Base-by-base conservation (phyloP, 176 grass and related monocot genomes). In the Lolium rigidum region DNA sequence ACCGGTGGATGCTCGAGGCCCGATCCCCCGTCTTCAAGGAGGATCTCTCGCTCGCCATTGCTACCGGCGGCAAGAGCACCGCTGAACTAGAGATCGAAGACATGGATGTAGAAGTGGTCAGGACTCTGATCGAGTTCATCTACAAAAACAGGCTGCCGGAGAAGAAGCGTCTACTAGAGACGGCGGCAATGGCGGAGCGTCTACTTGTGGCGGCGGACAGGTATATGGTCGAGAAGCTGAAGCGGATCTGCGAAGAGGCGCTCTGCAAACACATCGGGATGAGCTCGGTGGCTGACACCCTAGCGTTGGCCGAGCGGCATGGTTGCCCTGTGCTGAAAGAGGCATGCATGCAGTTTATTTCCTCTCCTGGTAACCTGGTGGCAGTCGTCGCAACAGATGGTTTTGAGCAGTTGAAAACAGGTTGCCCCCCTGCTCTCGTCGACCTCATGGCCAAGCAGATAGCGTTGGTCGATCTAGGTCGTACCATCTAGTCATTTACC, bases 81-180 rank as follows among this genome's bases (percentile, higher is more conserved):
- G 10, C 43, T 13, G n/a, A 48, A 15, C 41, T 73, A 0, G 10
- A 46, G 20, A 14, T 73, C 70, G 20, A 73, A 2, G 70, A 24
- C 70, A 73, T 73, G 41, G 70, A 73, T 21, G 70, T 10, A 12
- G 5, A 73, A 13, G 70, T 73, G n/a, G 70, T 10, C 11, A 22
- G 70, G 70, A 13, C 70, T 21, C 43, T 73, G 70, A 21, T 73
- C 70, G 41, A 46, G 70, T 73, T 73, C 70, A 73, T 73, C 70
- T 73, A 73, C 41, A 73, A 44, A 13, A 9, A 15, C 20, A 12
- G 10, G 70, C 11, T 73, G 41, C 0, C 41, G 0, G 41, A 44
- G 41, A 21, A 73, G 70, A 73, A 3, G 70, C 70, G 41, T 21
- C 41, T 72, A 17, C 20, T 28, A 28, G 61, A 73, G 10, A 46